Base-by-base conservation (phyloP, 768 basidiomycete species). In the Phanerochaete sordida region DNA sequence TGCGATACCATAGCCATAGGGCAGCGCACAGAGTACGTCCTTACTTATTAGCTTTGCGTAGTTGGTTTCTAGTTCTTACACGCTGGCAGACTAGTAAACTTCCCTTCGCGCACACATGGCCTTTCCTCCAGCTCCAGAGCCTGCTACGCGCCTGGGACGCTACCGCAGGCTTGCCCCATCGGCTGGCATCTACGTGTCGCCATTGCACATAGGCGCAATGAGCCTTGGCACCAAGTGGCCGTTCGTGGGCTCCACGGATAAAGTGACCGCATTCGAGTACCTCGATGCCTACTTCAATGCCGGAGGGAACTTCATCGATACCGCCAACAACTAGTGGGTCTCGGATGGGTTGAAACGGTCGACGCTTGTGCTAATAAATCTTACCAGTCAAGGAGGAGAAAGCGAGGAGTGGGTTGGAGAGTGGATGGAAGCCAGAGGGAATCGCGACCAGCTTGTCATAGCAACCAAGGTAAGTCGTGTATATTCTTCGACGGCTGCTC, bases 381-480 rank as follows among this genome's bases (percentile, higher is more conserved):
- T 13, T 35, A 76, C 76, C 57, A 61, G 59, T 56, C 64, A 66
- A 61, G 58, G 68, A 33, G 74, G 66, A 12, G 52, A 67, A 53
- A 61, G 53, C 30, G 76, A 77, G 59, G 57, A 63, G 55, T 70
- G 73, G 59, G 65, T 79, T 31, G 77, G 77, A 8, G 77, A 76
- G 50, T 79, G 77, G 77, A 73, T 75, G 70, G 68, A 73, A 52
- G 61, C 62, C 21, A 60, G 73, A 8, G 66, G 66, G 0, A 73
- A 67, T 60, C 66, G 77, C 13, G 74, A 79, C 62, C 70, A 75
- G 56, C 68, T 79, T n/a, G 71, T 76, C 45, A 51, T 76, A n/a
- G 67, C 67, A 1, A 69, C 69, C 9, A 69, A 68, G 55, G 24
- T n/a, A n/a, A n/a, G n/a, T n/a, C n/a, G n/a, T n/a, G n/a, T n/a